Conservation (phyloP, 768 basidiomycete species). For the Lentinula boryana region DNA sequence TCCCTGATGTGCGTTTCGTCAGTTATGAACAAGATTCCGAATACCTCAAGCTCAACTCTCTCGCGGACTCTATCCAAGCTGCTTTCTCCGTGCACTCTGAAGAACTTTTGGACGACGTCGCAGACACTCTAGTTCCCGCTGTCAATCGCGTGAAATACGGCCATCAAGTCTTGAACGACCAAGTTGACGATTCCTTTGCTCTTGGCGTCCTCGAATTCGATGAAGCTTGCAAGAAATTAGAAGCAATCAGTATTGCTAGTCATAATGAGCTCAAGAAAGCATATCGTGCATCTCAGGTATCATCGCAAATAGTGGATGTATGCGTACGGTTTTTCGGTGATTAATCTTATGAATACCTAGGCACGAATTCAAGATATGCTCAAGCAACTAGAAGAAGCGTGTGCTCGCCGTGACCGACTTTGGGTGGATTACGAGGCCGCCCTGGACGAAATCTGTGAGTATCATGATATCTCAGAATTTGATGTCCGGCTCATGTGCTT, state of each 20-base stretch:
- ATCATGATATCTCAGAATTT: slow-evolving; percentile 8
- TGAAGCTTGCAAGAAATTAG: slow-evolving; percentile 47
- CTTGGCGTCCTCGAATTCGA: slow-evolving; percentile 49
- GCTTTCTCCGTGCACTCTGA: slow-evolving; percentile 35
- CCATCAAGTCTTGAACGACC: slow-evolving; percentile 29
- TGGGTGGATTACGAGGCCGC: slow-evolving; percentile 42
- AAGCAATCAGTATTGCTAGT: slow-evolving; percentile 36
- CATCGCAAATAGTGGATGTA: slow-evolving; percentile 8
- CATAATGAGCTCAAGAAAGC: slow-evolving; percentile 34
- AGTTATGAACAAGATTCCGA: slow-evolving; percentile 21
- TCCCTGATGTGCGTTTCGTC: slow-evolving; percentile 10
- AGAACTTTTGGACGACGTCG: slow-evolving; percentile 33
- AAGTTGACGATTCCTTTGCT: slow-evolving; percentile 30
- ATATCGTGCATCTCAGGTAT: slow-evolving; percentile 38
- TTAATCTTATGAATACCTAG: slow-evolving; percentile 23
- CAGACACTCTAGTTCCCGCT: slow-evolving; percentile 36
- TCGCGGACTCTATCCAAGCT: slow-evolving; percentile 34
- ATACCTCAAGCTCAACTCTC: slow-evolving; percentile 22
- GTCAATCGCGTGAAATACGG: slow-evolving; percentile 41
- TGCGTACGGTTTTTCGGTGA: not conserved
- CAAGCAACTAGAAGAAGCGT: slow-evolving; percentile 41
- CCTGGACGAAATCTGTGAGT: slow-evolving; percentile 43
- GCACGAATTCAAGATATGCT: slow-evolving; percentile 34
- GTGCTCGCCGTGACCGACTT: slow-evolving; percentile 39
- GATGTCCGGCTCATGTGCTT: not conserved